These are phyloP conservation scores for Russula sp. DNA, from an alignment of 768 basidiomycete genomes.

Conservation along the genomic window DNA sequence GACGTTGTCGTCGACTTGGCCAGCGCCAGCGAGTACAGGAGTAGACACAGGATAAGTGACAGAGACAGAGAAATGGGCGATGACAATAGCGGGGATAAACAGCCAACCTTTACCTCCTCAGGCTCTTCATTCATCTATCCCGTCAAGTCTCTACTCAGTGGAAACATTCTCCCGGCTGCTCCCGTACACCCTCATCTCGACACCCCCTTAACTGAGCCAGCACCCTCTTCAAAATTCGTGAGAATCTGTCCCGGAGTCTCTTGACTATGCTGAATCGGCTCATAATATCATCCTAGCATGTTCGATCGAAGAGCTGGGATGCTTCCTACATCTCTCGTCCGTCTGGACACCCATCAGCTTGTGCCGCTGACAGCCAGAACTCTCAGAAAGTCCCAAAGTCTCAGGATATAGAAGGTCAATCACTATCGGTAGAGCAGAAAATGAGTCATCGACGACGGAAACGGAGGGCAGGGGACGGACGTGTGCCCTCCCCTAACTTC, in stretches of 20 bases:
- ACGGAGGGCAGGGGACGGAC: not conserved
- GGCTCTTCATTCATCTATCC: slow-evolving; percentile 31
- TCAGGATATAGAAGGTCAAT: not conserved
- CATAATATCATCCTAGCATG: not conserved
- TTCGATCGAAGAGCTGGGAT: not conserved
- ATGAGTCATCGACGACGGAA: not conserved
- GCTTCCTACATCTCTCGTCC: not conserved
- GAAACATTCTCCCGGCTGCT: slow-evolving; percentile 13
- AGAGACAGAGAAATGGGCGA: too few species aligned
- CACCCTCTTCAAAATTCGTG: not conserved
- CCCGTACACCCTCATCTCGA: not conserved
- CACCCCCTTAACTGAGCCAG: not conserved
- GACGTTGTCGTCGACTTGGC: not conserved
- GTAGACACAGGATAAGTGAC: too few species aligned
- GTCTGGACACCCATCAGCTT: not conserved
- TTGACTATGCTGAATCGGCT: not conserved
- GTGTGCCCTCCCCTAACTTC: slow-evolving; percentile 1
- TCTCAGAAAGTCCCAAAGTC: not conserved
- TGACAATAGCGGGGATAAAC: not conserved
- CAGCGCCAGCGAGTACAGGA: not conserved
- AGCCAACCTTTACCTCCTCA: not conserved
- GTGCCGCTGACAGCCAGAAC: not conserved
- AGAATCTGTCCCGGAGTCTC: not conserved
- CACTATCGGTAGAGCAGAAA: not conserved
- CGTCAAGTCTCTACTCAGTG: slow-evolving; percentile 32